Conservation (phyloP, 257 asterid species). For the Lavandula angustifolia region DNA sequence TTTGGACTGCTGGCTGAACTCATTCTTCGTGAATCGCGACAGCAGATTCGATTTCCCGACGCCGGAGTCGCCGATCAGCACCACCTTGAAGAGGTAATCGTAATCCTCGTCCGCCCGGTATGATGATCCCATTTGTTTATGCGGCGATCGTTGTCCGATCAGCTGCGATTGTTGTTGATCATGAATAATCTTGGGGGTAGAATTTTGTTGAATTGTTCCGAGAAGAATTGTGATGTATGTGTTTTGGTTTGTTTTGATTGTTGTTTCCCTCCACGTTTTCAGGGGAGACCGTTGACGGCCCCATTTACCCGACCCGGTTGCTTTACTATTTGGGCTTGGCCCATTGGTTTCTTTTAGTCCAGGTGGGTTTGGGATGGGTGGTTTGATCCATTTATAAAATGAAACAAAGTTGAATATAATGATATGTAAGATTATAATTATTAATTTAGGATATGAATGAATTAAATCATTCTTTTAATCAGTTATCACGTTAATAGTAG, state of each 20-base stretch:
- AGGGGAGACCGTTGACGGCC: slow-evolving; percentile 32
- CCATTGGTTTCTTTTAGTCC: too few relatives aligned
- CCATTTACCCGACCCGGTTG: slow-evolving; percentile 14
- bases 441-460: too few relatives aligned
- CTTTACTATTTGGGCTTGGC: too few relatives aligned
- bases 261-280: slow-evolving; percentile 41
- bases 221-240: background rate
- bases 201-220: background rate
- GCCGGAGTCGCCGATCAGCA: slow-evolving; percentile 77
- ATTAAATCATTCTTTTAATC: too few relatives aligned
- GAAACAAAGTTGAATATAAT: too few relatives aligned
- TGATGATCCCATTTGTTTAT: slow-evolving; percentile 51
- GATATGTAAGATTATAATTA: too few relatives aligned
- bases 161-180: background rate
- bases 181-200: background rate
- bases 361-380: too few relatives aligned
- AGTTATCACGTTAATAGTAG: too few relatives aligned
- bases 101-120: slow-evolving; percentile 33
- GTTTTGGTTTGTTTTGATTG: slow-evolving; percentile 28
- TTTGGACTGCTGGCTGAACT: slow-evolving; percentile 75
- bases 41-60: slow-evolving; percentile 49
- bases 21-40: slow-evolving; percentile 65
- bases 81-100: slow-evolving; percentile 81
- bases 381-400: too few relatives aligned
- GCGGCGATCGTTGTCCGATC: too few relatives aligned